These are phyloP conservation scores for Neurospora sp. DNA, from an alignment of 2,329 filamentous ascomycete genomes.

Conservation along the genomic window DNA sequence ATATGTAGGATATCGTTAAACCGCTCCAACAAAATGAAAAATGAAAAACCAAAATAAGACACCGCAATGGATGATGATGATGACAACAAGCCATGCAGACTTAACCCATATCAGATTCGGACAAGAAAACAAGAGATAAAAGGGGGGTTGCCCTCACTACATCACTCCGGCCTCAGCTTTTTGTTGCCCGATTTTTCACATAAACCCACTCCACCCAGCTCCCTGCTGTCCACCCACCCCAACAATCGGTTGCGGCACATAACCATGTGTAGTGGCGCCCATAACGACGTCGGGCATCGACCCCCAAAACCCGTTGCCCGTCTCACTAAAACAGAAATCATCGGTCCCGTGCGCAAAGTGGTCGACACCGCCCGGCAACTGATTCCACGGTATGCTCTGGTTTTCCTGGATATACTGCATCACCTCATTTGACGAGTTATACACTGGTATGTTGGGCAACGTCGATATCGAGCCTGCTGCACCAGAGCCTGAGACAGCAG, in stretches of 20 bases:
- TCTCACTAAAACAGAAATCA: constrained; percentile 9
- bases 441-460: constrained; percentile 9
- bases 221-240: not conserved
- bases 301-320: constrained; percentile 16
- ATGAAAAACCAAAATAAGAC: not conserved
- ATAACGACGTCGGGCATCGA: constrained; percentile 5
- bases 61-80: not conserved
- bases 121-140: not conserved
- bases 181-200: not conserved
- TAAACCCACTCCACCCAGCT: not conserved
- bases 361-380: constrained; percentile 17
- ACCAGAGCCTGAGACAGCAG: not conserved
- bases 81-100: not conserved
- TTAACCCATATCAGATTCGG: not conserved
- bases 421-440: constrained; percentile 10
- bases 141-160: not conserved
- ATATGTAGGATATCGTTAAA: not conserved
- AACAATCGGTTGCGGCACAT: not conserved
- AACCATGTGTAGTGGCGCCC: not conserved
- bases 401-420: constrained; percentile 14
- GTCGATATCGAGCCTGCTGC: not conserved
- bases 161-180: not conserved
- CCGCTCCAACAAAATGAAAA: not conserved
- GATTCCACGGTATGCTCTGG: constrained; percentile 20
- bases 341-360: constrained; percentile 20